Evolutionary conservation across 495 filamentous ascomycete genomes (phyloP), one percentile per base, ranked within the genome.

Genomic region (Barbatosphaeria neglecta): DNA sequence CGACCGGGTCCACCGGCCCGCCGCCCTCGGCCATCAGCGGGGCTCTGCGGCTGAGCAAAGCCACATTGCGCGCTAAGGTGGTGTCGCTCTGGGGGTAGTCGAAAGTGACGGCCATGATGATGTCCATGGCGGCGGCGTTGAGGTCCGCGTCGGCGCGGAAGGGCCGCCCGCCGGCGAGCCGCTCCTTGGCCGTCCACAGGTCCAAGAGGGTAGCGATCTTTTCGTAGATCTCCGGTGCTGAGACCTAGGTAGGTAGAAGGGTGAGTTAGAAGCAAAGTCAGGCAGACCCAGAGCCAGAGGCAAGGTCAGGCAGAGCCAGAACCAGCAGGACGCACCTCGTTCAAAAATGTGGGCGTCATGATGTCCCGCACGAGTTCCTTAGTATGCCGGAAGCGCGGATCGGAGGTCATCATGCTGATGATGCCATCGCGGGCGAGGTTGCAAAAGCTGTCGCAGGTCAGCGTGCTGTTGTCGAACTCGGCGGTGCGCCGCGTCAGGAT

Each of bases 111-210:
- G 47, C 55, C 24, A 46, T 50, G 24, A 67, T 55, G 22, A 55
- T 53, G 43, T 68, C 63, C 9, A 66, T 49, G 4, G 61, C 52
- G n/a, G 47, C 46, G 19, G 55, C 31, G 19, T 45, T 35, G 22
- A 68, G 44, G 38, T 69, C 63, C 4, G 55, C 23, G 3, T n/a
- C 8, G 7, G 54, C 62, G 1, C 33, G 33, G 40, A 65, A 66
- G 0, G 61, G 58, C 1, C 49, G 50, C 0, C 58, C 55, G 5
- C 52, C 13, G 5, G 62, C 60, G 10, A 60, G 17, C 1, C 10
- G 9, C 0, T 46, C 13, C 41, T 65, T 68, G 16, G 37, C 16
- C 4, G 22, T 9, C 63, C 63, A 66, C 3, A 66, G 37, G 5
- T 59, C 43, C 1, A 64, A 31, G 6, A 67, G 41, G 6, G 50